Evolutionary conservation across 108 stramenopile species (phyloP).

Genomic region (Nitzschia sp.): DNA sequence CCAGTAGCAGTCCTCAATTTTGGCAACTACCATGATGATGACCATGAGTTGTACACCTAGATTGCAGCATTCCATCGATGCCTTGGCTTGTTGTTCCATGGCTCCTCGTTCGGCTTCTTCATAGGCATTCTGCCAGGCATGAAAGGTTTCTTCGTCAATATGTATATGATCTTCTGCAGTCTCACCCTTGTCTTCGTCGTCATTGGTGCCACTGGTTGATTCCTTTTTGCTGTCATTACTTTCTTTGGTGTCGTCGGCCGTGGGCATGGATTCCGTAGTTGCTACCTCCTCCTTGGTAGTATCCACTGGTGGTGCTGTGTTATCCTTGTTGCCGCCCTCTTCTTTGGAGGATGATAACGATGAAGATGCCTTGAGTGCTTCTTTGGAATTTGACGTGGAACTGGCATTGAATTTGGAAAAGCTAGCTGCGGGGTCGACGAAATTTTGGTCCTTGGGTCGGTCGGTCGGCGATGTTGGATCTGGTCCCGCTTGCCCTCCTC

Average conservation of each 20-base stretch:
- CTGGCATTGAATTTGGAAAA: background rate
- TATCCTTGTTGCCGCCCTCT: slow-evolving; percentile 8
- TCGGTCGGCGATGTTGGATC: background rate
- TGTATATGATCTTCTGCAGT: slow-evolving; percentile 45
- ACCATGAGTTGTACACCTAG: slow-evolving; percentile 58
- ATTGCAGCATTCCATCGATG: slow-evolving; percentile 47
- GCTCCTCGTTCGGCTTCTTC: slow-evolving; percentile 63
- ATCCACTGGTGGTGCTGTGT: background rate
- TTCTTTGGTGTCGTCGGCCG: slow-evolving; percentile 12
- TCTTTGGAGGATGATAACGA: background rate
- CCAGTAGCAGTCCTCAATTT: slow-evolving; percentile 57
- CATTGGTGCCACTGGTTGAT: background rate
- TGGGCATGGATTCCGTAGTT: background rate
- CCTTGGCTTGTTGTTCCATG: slow-evolving; percentile 62
- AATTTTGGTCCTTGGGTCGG: background rate
- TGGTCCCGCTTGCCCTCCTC: background rate
- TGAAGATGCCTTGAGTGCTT: background rate
- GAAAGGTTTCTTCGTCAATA: slow-evolving; percentile 75
- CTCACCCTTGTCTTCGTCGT: slow-evolving; percentile 12
- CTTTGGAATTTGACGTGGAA: background rate
- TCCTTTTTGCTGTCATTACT: background rate
- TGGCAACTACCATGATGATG: slow-evolving; percentile 65
- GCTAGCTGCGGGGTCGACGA: background rate
- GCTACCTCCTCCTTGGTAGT: slow-evolving; percentile 15
- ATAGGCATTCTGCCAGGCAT: slow-evolving; percentile 66